Percentiles rank a stretch among this genome's conserved stretches.
Conservation (phyloP, 1,284 basidiomycete genomes). For the Microstroma glucosiphilum region DNA sequence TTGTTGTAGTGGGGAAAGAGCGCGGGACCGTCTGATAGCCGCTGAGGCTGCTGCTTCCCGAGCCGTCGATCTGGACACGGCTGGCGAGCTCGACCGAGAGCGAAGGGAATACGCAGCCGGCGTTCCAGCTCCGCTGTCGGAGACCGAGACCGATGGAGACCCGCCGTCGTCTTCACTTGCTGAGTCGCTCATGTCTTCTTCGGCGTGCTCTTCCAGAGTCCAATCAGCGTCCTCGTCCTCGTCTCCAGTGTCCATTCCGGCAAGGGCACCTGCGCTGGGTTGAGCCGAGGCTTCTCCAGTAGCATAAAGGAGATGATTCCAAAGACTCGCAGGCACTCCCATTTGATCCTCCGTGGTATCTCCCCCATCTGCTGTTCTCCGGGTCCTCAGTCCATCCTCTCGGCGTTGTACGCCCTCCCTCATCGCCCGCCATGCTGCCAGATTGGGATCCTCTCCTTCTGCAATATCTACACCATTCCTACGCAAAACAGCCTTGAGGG, state of each 20-base stretch:
- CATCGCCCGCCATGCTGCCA: neutral
- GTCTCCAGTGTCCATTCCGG: slow-evolving; percentile 13
- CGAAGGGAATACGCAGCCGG: too few relatives aligned
- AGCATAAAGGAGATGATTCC: neutral
- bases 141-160: neutral
- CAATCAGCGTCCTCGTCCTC: slow-evolving; percentile 15
- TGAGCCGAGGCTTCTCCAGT: neutral
- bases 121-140: too few relatives aligned
- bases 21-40: slow-evolving; percentile 1
- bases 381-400: neutral
- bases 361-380: neutral
- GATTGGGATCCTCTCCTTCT: slow-evolving; percentile 3
- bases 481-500: slow-evolving; percentile 2
- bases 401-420: neutral
- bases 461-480: slow-evolving; percentile 3
- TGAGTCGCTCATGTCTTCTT: slow-evolving; percentile 15
- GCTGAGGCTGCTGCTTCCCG: neutral
- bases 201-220: slow-evolving; percentile 1
- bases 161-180: slow-evolving; percentile 10
- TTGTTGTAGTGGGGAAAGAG: slow-evolving; percentile 1
- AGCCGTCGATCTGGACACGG: neutral
- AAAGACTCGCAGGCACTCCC: neutral
- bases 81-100: too few relatives aligned
- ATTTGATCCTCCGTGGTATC: neutral
- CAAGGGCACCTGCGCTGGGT: slow-evolving; percentile 10